Base-by-base conservation (phyloP, 1,284 basidiomycete species). In the Athelia psychrophila region DNA sequence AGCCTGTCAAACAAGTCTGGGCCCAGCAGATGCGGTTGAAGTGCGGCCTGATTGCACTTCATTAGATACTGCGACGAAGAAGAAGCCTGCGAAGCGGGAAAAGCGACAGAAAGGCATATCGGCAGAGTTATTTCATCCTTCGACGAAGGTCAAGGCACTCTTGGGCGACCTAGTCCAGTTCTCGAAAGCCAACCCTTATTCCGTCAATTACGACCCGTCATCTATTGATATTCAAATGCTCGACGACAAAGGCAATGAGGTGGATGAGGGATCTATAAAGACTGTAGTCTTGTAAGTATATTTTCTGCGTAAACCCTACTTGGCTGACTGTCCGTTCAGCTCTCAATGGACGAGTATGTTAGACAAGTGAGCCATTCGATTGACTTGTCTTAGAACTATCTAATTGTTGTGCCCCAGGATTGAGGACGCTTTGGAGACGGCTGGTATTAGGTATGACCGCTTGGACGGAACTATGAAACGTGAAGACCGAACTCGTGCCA, bases 301-400 rank as follows among this genome's bases (percentile, higher is more conserved):
- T 48, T 38, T 27, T 13, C 19, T 48, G 24, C 24, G 15, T 35
- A 44, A 19, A 18, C 47, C 50, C 54, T 47, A 30, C 32, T 42
- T 32, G 49, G 44, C 38, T 22, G 51, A 45, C 42, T 58, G 15
- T 24, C 20, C 52, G 45, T 24, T 10, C 30, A 91, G 89, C 70
- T 96, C 93, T 10, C 95, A 98, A 66, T 97, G 95, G 95, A 98
- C 95, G 4, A 84, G 83, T 18, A 95, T 96, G 90, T 84, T 97
- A 22, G 95, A 98, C 74, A 92, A 95, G 83, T 91, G 69, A 63
- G 78, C n/a, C 70, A 51, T 18, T 49, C 49, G 49, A 12, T 55
- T 59, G 20, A 36, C 32, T 32, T 35, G 30, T 36, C 44, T 40
- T 42, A 36, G 23, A 18, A 45, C 22, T 33, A 20, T 23, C 60